Evolutionary conservation across 2,329 filamentous ascomycete genomes (phyloP), one percentile per base, ranked within the genome.

Genomic region (Lachnellula subtilissima): DNA sequence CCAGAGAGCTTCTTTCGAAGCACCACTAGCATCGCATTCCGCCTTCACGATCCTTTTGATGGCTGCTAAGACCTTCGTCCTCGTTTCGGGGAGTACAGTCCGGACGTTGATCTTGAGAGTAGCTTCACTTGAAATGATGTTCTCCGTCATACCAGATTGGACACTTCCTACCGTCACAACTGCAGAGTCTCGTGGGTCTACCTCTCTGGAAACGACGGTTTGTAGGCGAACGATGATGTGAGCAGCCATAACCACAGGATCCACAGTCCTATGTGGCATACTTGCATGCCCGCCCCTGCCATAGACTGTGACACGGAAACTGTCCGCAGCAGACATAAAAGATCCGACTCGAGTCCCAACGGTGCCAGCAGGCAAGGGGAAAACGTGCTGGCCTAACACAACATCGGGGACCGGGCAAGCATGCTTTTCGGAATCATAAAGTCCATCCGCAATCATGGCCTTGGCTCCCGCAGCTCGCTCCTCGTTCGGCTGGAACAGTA

Each of bases 401-500:
- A 81, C 66, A 61, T 83, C 80, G 3, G 81, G 82, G n/a, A 76
- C 70, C 0, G 79, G 79, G 2, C 83, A 72, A 52, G 72, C 75
- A 5, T 76, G 69, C 28, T 50, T 55, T 12, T 52, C 48, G 2
- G 53, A 48, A 40, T 63, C 57, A 61, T 83, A 85, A 36, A 85
- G 62, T 0, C 82, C 81, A 62, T 82, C 81, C 43, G 81, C 77
- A 3, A 86, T 73, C 83, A 86, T 86, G 23, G 82, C 72, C 68
- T 78, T 77, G 0, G 86, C 86, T 0, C 86, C 86, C 0, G 74
- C 76, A 0, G 79, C 83, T 1, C 79, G 75, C 67, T 89, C 86
- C 66, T 89, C 86, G 1, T 81, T 79, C 0, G 86, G 86, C 63
- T 89, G 87, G 67, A 89, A 89, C 2, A 83, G 69, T 6, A 86